Conservation (phyloP, 352 stramenopile genomes). For the Phytopythium cucurbitacearum region DNA sequence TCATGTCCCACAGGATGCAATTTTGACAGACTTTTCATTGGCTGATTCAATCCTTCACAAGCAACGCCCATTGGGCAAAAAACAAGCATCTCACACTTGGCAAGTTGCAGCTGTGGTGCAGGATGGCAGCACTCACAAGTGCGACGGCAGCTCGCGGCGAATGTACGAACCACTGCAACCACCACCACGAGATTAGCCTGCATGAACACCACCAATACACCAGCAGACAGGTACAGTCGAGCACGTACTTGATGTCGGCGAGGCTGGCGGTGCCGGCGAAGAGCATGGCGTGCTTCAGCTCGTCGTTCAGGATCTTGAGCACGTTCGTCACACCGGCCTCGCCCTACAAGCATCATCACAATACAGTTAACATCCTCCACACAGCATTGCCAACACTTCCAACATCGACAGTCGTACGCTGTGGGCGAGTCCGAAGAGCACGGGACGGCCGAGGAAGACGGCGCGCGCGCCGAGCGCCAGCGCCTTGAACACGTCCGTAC, state of each 20-base stretch:
- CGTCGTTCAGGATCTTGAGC: constrained; percentile 88
- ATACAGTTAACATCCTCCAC: not conserved
- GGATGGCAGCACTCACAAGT: constrained; percentile 4
- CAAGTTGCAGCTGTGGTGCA: too few relatives aligned
- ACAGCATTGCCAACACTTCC: not conserved
- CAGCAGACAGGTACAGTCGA: not conserved
- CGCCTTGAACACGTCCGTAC: constrained; percentile 95
- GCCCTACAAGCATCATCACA: constrained; percentile 32
- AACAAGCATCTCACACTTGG: too few relatives aligned
- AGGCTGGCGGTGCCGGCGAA: constrained; percentile 65
- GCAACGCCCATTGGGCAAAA: too few relatives aligned
- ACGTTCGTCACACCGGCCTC: constrained; percentile 86
- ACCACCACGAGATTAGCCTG: not conserved
- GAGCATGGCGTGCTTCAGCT: constrained; percentile 92
- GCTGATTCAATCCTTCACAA: not conserved
- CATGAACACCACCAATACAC: not conserved
- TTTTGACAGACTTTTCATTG: not conserved
- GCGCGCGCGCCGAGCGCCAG: constrained; percentile 91
- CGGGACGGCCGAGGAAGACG: constrained; percentile 92
- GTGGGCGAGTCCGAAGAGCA: constrained; percentile 92
- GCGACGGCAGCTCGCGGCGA: constrained; percentile 16
- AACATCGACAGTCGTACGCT: constrained; percentile 46
- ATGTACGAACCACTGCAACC: constrained; percentile 26
- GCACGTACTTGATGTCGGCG: constrained; percentile 65
- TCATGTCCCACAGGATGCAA: too few relatives aligned